A percentile compares a stretch with the other conserved stretches of the same genome.
These are phyloP conservation scores for Colletotrichum lentis DNA, from an alignment of 2,329 filamentous ascomycete species.

Conservation along the genomic window DNA sequence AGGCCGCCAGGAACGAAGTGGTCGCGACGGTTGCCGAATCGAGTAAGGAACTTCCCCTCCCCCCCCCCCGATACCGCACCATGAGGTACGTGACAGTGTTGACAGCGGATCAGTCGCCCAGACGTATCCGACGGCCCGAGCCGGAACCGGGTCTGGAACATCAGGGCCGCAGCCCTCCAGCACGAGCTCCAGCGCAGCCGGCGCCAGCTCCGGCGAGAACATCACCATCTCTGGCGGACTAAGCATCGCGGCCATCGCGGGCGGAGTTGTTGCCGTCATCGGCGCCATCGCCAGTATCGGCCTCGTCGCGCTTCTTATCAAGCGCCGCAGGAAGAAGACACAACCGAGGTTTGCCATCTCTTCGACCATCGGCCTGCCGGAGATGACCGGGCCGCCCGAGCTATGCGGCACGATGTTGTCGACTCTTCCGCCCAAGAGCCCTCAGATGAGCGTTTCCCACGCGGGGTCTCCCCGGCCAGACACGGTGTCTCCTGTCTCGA, in stretches of 20 bases:
- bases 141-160: slow-evolving; percentile 28
- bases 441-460: slow-evolving; percentile 43
- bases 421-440: slow-evolving; percentile 43
- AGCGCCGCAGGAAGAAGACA: slow-evolving; percentile 46
- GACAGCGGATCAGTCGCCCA: slow-evolving; percentile 41
- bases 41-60: slow-evolving; percentile 41
- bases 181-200: slow-evolving; percentile 6
- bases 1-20: slow-evolving; percentile 55
- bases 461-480: slow-evolving; percentile 38
- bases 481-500: slow-evolving; percentile 43
- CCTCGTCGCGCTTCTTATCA: slow-evolving; percentile 48
- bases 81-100: slow-evolving; percentile 33
- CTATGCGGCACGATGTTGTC: slow-evolving; percentile 40
- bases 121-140: slow-evolving; percentile 39
- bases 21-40: slow-evolving; percentile 54
- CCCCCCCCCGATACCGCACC: slow-evolving; percentile 16
- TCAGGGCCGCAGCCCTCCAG: slow-evolving; percentile 6
- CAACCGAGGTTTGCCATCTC: slow-evolving; percentile 31
- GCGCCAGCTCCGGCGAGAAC: slow-evolving; percentile 24
- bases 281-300: slow-evolving; percentile 41
- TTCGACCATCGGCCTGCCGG: slow-evolving; percentile 35
- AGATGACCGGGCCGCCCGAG: slow-evolving; percentile 48
- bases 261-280: slow-evolving; percentile 40
- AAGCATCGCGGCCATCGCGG: slow-evolving; percentile 48
- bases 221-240: slow-evolving; percentile 33